Base-by-base conservation (phyloP, 768 basidiomycete species). In the Clathrus columnatus region DNA sequence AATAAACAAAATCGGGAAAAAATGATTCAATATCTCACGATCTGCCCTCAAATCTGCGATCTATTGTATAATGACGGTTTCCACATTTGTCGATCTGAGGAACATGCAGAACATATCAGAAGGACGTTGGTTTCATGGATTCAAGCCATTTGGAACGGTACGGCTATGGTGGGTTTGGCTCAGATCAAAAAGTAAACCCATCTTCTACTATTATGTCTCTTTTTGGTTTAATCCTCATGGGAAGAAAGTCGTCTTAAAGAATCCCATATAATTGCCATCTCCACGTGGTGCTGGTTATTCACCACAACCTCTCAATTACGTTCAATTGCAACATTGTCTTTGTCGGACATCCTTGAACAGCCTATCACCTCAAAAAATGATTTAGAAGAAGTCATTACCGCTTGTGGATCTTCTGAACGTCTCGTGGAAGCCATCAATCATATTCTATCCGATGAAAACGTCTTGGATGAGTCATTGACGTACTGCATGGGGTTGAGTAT, bases 251-350 rank as follows among this genome's bases (percentile, higher is more conserved):
- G 42, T 23, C 23, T 55, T 16, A 55, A 55, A 42, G 46, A 28
- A 10, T 48, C 54, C 1, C 45, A n/a, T 17, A 32, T 48, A 17
- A 48, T 55, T 28, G 20, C 30, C 1, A 14, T 55, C 4, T n/a
- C 46, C 14, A 55, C 54, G 14, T 55, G 54, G 45, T 55, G 45
- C 28, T 55, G 54, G 54, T 28, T 55, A 7, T 48, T 7, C 29
- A 47, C 44, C 3, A 24, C 28, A 18, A 23, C 54, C 24, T 18
- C 20, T 14, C 44, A 28, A 46, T 47, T 55, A 23, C 45, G 54
- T 29, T 47, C 45, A 2, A 24, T n/a, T 21, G 46, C 54, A 17
- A 26, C 54, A 8, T 21, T 30, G 6, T 26, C 54, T 29, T 45
- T 55, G n/a, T 20, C 45, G 21, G 54, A 55, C 23, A 23, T 55